Evolutionary conservation across 2,329 filamentous ascomycete genomes (phyloP).

Genomic region (Fusarium torreyae): DNA sequence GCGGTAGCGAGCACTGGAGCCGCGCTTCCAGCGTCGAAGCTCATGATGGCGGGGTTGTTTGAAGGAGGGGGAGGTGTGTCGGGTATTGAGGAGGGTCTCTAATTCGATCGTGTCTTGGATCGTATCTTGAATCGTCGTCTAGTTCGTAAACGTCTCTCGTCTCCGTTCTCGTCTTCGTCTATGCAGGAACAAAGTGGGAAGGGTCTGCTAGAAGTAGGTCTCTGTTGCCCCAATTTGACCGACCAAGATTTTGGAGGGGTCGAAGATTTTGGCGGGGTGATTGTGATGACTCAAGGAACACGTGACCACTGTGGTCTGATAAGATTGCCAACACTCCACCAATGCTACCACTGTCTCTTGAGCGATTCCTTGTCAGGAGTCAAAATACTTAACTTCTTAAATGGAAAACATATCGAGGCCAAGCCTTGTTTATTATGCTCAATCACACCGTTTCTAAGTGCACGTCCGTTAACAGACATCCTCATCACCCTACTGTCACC

Average conservation of each 20-base stretch:
- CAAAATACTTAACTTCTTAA: constrained; percentile 5
- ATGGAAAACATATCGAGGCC: neutral
- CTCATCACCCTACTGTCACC: constrained; percentile 36
- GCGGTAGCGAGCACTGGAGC: constrained; percentile 48
- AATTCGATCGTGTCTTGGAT: neutral
- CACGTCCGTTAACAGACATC: constrained; percentile 5
- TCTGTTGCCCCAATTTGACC: constrained; percentile 37
- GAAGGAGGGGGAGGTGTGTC: neutral
- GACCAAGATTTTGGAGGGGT: constrained; percentile 46
- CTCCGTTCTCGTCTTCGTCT: constrained; percentile 9
- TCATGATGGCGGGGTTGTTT: constrained; percentile 42
- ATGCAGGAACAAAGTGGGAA: constrained; percentile 30
- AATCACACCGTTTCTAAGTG: constrained; percentile 6
- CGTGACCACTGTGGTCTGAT: constrained; percentile 31
- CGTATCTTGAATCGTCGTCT: constrained; percentile 1
- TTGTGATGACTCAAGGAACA: constrained; percentile 45
- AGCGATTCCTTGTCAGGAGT: neutral
- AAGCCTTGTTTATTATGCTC: neutral
- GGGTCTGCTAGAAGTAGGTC: constrained; percentile 35
- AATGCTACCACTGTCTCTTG: constrained; percentile 23
- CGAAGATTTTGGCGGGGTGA: constrained; percentile 48
- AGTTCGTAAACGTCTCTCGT: constrained; percentile 5
- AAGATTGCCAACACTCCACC: constrained; percentile 8
- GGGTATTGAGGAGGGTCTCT: neutral
- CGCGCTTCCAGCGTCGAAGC: constrained; percentile 48